These are phyloP conservation scores for Backusella australiensis DNA, from an alignment of 192 early-diverging fungal species.

Conservation along the genomic window DNA sequence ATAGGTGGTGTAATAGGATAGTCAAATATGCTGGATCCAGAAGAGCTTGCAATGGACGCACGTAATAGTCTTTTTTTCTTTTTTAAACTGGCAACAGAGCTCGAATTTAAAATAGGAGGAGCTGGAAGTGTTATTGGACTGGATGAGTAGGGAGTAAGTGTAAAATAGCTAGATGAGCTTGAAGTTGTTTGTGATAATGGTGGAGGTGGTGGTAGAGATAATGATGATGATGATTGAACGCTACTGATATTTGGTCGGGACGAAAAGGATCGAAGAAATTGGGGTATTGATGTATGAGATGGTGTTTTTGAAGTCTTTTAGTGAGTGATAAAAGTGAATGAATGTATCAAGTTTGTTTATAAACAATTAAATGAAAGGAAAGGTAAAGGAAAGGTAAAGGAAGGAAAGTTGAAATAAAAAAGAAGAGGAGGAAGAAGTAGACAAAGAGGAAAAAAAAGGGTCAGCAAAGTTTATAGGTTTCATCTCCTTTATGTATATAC, in stretches of 20 bases:
- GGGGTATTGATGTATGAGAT: neutral
- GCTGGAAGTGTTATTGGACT: constrained; percentile 10
- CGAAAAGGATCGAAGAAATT: neutral
- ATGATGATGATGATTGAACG: neutral
- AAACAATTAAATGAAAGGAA: constrained; percentile 6
- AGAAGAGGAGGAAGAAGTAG: neutral
- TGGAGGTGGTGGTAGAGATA: neutral
- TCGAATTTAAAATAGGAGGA: neutral
- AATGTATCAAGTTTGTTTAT: neutral
- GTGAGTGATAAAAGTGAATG: neutral
- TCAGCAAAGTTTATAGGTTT: neutral
- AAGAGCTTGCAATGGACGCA: constrained; percentile 3
- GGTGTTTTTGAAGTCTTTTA: neutral
- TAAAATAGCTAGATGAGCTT: neutral
- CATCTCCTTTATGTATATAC: constrained; percentile 4
- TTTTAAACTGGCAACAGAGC: constrained; percentile 7
- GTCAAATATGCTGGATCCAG: constrained; percentile 1
- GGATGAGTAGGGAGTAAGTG: neutral
- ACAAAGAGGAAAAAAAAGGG: neutral
- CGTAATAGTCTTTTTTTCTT: constrained; percentile 7
- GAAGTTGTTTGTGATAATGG: constrained; percentile 2
- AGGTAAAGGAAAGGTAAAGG: neutral
- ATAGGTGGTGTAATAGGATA: neutral
- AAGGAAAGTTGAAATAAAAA: neutral
- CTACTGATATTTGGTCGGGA: neutral